These are phyloP conservation scores for Plectosphaerella cucumerina DNA, from an alignment of 2,329 filamentous ascomycete species.

Conservation along the genomic window DNA sequence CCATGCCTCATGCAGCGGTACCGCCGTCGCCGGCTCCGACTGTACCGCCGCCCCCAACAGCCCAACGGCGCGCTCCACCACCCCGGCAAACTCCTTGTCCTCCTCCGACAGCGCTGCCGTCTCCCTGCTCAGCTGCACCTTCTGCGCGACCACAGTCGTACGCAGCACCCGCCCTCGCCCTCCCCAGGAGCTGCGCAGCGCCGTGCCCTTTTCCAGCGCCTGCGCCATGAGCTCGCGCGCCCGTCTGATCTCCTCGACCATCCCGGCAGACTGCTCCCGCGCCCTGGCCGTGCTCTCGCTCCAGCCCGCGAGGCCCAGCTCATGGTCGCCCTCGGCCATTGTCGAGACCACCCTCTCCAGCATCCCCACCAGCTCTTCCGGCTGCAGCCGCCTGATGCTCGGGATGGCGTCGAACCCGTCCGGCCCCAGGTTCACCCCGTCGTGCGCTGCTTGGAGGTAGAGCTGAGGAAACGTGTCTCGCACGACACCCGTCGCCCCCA, in stretches of 20 bases:
- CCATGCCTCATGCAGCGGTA: conserved; percentile 69
- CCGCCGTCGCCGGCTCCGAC: conserved; percentile 33
- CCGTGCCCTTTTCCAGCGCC: conserved; percentile 38
- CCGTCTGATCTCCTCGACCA: conserved; percentile 38
- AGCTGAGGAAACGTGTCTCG: conserved; percentile 44
- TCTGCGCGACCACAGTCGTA: conserved; percentile 76
- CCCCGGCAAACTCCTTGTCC: conserved; percentile 65
- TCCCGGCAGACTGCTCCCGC: conserved; percentile 22
- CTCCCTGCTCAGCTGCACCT: conserved; percentile 74
- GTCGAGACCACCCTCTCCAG: conserved; percentile 36
- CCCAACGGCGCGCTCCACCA: conserved; percentile 55
- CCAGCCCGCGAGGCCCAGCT: conserved; percentile 30
- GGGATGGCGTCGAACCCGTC: conserved; percentile 51
- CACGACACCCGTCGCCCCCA: conserved; percentile 31
- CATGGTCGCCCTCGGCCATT: conserved; percentile 28
- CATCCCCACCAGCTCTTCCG: conserved; percentile 40
- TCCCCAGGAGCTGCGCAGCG: conserved; percentile 71
- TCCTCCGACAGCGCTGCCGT: conserved; percentile 65
- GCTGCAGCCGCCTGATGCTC: conserved; percentile 55
- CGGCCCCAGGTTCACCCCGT: conserved; percentile 45
- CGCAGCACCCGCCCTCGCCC: conserved; percentile 65
- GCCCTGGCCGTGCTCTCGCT: conserved; percentile 21
- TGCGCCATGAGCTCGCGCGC: conserved; percentile 41
- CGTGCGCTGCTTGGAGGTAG: conserved; percentile 58
- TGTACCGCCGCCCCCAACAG: conserved; percentile 34